A percentile compares a stretch with the other conserved stretches of the same genome.
phyloP scores from a whole-genome alignment of 768 basidiomycete species.

The Leucosporidium yakuticum region DNA sequence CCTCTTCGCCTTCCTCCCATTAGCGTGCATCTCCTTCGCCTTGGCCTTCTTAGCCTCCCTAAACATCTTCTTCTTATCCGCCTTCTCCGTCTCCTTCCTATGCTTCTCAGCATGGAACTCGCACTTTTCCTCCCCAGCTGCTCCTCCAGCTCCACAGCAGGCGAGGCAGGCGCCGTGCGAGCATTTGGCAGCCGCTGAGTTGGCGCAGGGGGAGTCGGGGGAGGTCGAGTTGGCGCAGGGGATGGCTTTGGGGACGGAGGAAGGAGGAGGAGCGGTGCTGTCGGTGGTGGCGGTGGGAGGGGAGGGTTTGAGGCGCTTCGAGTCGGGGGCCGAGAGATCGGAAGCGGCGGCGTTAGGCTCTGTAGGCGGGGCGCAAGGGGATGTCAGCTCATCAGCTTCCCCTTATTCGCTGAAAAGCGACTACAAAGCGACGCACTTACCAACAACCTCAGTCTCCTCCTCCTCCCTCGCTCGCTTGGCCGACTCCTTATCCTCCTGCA shows the following conservation, averaged over 20 bases:
- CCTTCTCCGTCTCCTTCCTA: not conserved
- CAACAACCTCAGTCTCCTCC: slow-evolving; percentile 3
- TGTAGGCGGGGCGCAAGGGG: not conserved
- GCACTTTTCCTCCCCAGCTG: slow-evolving; percentile 2
- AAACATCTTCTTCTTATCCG: slow-evolving; percentile 2
- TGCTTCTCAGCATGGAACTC: slow-evolving; percentile 23
- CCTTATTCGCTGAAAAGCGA: slow-evolving; percentile 3
- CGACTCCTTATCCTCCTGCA: slow-evolving; percentile 17
- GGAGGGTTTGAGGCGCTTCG: slow-evolving; percentile 10
- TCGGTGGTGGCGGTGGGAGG: not conserved
- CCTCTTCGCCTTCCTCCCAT: no score
- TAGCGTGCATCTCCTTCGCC: not conserved
- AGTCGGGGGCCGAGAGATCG: not conserved
- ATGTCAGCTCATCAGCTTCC: not conserved
- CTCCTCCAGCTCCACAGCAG: slow-evolving; percentile 10
- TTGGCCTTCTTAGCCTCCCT: slow-evolving; percentile 8
- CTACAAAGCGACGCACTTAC: not conserved
- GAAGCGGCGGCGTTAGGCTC: not conserved
- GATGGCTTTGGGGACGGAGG: not conserved
- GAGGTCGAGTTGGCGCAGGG: not conserved
- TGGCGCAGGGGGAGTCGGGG: slow-evolving; percentile 7
- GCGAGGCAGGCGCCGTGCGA: slow-evolving; percentile 11
- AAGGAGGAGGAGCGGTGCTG: not conserved
- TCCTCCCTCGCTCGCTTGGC: slow-evolving; percentile 20
- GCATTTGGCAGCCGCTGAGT: slow-evolving; percentile 28